Conservation (phyloP, 495 filamentous ascomycete genomes). For the Talaromyces ruber region DNA sequence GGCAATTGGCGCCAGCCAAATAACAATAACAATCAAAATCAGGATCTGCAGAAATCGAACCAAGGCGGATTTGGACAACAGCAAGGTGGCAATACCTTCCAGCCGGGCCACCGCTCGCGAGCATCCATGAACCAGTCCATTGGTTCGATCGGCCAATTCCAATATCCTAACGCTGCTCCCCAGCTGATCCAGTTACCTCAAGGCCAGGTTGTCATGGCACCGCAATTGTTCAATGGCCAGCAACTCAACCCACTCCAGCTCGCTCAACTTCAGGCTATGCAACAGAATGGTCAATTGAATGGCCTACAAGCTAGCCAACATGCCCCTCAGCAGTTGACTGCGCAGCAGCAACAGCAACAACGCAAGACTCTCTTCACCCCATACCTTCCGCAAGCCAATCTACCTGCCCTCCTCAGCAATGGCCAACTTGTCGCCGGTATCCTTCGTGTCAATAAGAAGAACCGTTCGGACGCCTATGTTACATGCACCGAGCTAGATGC, state of each 20-base stretch:
- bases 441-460: constrained; percentile 98
- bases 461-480: constrained; percentile 95
- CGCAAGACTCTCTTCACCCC: constrained; percentile 98
- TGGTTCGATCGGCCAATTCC: constrained; percentile 76
- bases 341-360: constrained; percentile 80
- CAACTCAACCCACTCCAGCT: constrained; percentile 86
- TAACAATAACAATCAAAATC: constrained; percentile 49
- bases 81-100: constrained; percentile 57
- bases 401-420: constrained; percentile 83
- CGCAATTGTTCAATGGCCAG: constrained; percentile 71
- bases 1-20: constrained; percentile 93
- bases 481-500: constrained; percentile 91
- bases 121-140: constrained; percentile 83
- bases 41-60: constrained; percentile 43
- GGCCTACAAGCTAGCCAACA: constrained; percentile 72
- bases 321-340: constrained; percentile 54
- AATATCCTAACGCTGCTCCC: constrained; percentile 77
- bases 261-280: constrained; percentile 83
- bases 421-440: constrained; percentile 94
- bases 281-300: constrained; percentile 71
- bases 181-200: constrained; percentile 81
- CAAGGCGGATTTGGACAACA: constrained; percentile 63
- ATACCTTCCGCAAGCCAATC: constrained; percentile 89
- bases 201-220: constrained; percentile 65
- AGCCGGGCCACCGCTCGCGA: constrained; percentile 83